A percentile compares a stretch with the other conserved stretches of the same genome.
Evolutionary conservation across 2,329 filamentous ascomycete species (phyloP).

Genomic region (Sporothrix variecibatus): DNA sequence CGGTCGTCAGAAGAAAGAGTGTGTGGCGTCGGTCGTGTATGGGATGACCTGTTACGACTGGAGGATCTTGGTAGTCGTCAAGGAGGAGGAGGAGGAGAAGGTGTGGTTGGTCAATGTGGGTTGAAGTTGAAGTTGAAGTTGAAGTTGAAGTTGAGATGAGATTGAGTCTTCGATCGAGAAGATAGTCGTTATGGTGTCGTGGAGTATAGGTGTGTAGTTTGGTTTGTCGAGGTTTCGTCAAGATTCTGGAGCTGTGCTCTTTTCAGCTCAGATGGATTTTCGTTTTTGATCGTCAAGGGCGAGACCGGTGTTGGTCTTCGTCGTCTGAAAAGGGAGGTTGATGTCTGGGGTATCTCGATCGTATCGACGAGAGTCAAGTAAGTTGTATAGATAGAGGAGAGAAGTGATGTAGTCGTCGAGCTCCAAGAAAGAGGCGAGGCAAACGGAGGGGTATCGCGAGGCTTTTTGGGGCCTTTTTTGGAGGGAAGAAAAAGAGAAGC

Average conservation of each 20-base stretch:
- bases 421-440: not conserved
- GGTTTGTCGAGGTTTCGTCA: not conserved
- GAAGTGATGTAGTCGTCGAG: not conserved
- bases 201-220: not conserved
- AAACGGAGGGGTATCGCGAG: constrained; percentile 7
- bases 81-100: not conserved
- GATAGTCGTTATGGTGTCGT: not conserved
- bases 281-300: not conserved
- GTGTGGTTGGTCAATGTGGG: not conserved
- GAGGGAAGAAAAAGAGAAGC: not conserved
- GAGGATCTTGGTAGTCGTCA: not conserved
- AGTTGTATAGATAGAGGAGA: not conserved
- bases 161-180: not conserved
- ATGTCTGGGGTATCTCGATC: not conserved
- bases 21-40: not conserved
- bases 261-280: constrained; percentile 1
- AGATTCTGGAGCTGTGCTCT: not conserved
- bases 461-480: not conserved
- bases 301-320: not conserved
- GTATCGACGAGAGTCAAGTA: not conserved
- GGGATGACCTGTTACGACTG: not conserved
- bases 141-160: too few species aligned
- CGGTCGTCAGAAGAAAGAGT: not conserved
- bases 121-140: too few species aligned
- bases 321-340: not conserved